A percentile compares a stretch with the other conserved stretches of the same genome.
Conservation (phyloP, 2,329 filamentous ascomycete species). For the Didymella pinodella region DNA sequence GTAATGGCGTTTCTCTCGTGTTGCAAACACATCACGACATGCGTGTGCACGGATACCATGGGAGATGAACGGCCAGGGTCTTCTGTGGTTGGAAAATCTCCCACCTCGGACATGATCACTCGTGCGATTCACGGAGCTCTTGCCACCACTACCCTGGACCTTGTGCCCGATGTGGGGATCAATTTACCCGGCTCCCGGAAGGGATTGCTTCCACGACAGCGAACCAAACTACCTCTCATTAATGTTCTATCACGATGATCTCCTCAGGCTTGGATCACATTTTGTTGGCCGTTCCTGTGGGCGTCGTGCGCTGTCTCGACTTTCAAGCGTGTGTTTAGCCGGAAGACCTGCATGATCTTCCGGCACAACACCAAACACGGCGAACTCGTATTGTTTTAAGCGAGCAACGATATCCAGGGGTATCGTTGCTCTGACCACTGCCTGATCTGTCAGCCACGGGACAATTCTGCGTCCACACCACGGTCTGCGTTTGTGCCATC, state of each 20-base stretch:
- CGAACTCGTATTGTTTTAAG: slow-evolving; percentile 36
- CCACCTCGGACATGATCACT: slow-evolving; percentile 29
- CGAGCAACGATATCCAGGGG: slow-evolving; percentile 41
- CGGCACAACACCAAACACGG: slow-evolving; percentile 28
- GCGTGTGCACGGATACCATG: slow-evolving; percentile 13
- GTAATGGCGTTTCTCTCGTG: slow-evolving; percentile 3
- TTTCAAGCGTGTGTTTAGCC: slow-evolving; percentile 32
- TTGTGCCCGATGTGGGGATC: slow-evolving; percentile 35
- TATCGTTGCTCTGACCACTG: slow-evolving; percentile 34
- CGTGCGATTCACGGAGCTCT: slow-evolving; percentile 40
- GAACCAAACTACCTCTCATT: not conserved
- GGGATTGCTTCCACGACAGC: slow-evolving; percentile 12
- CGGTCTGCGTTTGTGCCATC: slow-evolving; percentile 34
- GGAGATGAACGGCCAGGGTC: slow-evolving; percentile 38
- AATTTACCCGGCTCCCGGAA: slow-evolving; percentile 34
- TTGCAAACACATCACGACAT: slow-evolving; percentile 17
- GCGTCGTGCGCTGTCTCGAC: slow-evolving; percentile 3
- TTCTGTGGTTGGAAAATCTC: slow-evolving; percentile 44
- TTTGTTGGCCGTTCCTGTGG: not conserved
- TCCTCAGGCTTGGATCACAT: not conserved
- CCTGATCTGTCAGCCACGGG: slow-evolving; percentile 37
- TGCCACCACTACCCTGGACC: slow-evolving; percentile 40
- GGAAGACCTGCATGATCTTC: slow-evolving; percentile 47
- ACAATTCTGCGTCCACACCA: slow-evolving; percentile 36
- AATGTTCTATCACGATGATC: not conserved